Evolutionary conservation across 169 alveolate genomes (phyloP).

Genomic region (Plasmodium knowlesi): DNA sequence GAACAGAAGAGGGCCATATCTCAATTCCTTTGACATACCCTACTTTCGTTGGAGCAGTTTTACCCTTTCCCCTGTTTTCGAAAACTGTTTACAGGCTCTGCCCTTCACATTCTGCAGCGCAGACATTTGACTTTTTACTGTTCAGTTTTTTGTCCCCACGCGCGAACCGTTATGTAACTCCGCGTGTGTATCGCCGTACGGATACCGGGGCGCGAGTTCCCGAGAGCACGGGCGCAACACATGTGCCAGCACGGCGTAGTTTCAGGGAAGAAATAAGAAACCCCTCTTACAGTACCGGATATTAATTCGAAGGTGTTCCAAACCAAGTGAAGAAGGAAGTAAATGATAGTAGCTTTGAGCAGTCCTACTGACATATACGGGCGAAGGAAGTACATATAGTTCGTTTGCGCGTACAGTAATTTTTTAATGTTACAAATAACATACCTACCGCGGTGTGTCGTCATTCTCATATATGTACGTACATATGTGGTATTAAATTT

Average conservation of each 20-base stretch:
- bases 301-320: background rate
- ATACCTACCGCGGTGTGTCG: background rate
- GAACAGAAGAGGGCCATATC: constrained; percentile 79
- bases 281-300: background rate
- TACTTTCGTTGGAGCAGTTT: background rate
- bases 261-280: background rate
- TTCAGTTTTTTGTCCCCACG: background rate
- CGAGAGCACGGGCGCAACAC: background rate
- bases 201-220: background rate
- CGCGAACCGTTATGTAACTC: background rate
- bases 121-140: background rate
- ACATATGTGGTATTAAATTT: background rate
- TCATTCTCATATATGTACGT: background rate
- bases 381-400: background rate
- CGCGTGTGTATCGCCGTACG: background rate
- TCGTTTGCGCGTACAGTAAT: background rate
- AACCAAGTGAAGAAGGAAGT: background rate
- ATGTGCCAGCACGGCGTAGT: background rate
- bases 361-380: background rate
- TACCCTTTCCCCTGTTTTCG: background rate
- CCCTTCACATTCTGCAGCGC: background rate
- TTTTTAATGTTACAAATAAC: background rate
- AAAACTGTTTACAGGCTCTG: background rate
- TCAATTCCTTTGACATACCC: constrained; percentile 76
- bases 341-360: background rate